phyloP scores from a whole-genome alignment of 495 filamentous ascomycete genomes.

The Talaromyces stipitatus region DNA sequence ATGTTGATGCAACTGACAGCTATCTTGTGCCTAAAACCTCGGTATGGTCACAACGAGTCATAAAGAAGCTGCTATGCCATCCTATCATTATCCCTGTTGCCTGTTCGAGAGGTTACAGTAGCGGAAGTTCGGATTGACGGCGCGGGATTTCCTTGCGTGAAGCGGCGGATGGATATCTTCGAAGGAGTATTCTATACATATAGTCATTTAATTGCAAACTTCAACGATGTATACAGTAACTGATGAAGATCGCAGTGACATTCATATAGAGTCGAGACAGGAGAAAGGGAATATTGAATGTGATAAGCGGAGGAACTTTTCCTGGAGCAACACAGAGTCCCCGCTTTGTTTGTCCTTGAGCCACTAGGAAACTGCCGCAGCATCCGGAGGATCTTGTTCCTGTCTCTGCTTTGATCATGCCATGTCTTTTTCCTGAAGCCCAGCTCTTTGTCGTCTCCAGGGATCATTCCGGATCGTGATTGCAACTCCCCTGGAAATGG shows the following conservation, averaged over 20 bases:
- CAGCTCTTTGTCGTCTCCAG: too few relatives aligned
- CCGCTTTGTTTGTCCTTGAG: neutral
- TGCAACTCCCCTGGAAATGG: too few relatives aligned
- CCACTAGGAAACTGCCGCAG: neutral
- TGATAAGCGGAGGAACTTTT: neutral
- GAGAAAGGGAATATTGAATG: neutral
- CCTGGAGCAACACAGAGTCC: neutral
- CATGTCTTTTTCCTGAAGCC: too few relatives aligned
- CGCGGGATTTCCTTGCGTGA: neutral
- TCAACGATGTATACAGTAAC: neutral
- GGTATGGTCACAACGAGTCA: neutral
- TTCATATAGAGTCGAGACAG: neutral
- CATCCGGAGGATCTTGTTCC: neutral
- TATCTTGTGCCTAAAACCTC: neutral
- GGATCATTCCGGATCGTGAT: too few relatives aligned
- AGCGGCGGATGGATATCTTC: too few relatives aligned
- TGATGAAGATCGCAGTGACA: neutral
- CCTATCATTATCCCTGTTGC: slow-evolving; percentile 3
- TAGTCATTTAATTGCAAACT: neutral
- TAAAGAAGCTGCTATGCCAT: neutral
- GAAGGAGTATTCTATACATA: neutral
- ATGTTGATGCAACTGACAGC: neutral
- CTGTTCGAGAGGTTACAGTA: neutral
- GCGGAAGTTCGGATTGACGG: neutral
- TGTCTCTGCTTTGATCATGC: too few relatives aligned